Conservation (phyloP, 2,329 filamentous ascomycete genomes). For the Amauroascus verrucosus region DNA sequence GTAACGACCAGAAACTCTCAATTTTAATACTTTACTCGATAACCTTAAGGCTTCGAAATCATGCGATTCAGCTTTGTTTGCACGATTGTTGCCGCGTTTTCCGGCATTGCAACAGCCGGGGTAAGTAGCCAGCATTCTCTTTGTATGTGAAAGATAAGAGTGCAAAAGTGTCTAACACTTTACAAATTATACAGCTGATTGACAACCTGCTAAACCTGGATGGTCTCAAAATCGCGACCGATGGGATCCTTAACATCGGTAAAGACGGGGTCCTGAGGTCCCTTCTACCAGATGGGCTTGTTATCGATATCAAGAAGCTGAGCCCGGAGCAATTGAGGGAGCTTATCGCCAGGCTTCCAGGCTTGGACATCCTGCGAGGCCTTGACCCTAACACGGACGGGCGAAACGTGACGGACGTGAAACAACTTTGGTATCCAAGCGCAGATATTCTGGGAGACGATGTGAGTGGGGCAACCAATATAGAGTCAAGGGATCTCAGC, state of each 20-base stretch:
- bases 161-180: not conserved
- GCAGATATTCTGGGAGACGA: not conserved
- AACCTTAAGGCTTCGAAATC: not conserved
- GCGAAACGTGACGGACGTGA: not conserved
- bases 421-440: slow-evolving; percentile 17
- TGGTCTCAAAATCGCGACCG: not conserved
- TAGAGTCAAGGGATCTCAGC: not conserved
- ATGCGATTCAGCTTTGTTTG: not conserved
- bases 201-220: not conserved
- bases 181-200: not conserved
- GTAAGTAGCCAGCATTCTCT: not conserved
- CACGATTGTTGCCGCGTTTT: not conserved
- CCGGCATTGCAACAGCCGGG: not conserved
- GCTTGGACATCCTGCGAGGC: not conserved
- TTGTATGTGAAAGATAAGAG: not conserved
- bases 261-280: not conserved
- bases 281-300: not conserved
- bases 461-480: not conserved
- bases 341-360: not conserved
- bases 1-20: not conserved
- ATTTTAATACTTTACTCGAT: not conserved
- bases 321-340: not conserved
- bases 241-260: not conserved
- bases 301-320: not conserved
- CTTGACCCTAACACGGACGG: not conserved